Evolutionary conservation across 2,329 filamentous ascomycete genomes (phyloP).

Genomic region (Ramichloridium luteum): DNA sequence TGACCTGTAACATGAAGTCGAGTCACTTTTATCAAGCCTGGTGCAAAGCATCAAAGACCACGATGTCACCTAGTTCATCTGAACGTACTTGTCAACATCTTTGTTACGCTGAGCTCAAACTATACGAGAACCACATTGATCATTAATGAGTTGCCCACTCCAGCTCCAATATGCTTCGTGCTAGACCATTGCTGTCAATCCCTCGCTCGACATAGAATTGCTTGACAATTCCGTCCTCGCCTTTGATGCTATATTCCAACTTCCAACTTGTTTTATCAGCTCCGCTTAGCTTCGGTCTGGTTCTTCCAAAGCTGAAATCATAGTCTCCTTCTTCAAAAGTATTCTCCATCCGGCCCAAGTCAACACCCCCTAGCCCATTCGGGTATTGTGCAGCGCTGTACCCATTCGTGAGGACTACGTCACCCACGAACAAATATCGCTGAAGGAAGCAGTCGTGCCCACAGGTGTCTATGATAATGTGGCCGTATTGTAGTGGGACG

Average conservation of each 20-base stretch:
- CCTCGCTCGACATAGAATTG: conserved; percentile 21
- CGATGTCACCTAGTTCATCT: too few species aligned
- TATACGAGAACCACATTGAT: too few species aligned
- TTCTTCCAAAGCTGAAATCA: conserved; percentile 6
- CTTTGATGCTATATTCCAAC: conserved; percentile 7
- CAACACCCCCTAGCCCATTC: conserved; percentile 3
- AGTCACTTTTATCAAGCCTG: too few species aligned
- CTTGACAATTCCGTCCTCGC: conserved; percentile 6
- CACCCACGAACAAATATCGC: conserved; percentile 8
- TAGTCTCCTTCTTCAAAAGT: conserved; percentile 7
- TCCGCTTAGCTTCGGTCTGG: conserved; percentile 6
- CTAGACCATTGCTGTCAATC: too few species aligned
- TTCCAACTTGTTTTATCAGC: conserved; percentile 8
- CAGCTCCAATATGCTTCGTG: too few species aligned
- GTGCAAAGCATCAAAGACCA: too few species aligned
- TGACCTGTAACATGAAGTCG: too few species aligned
- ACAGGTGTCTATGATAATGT: conserved; percentile 6
- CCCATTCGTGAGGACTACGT: conserved; percentile 10
- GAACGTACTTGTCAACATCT: too few species aligned
- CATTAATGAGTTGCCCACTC: too few species aligned
- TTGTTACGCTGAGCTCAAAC: too few species aligned
- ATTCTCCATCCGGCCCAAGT: conserved; percentile 7
- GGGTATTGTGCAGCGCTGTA: conserved; percentile 9
- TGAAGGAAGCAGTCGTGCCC: conserved; percentile 8
- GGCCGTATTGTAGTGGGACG: conserved; percentile 6